These are phyloP conservation scores for Apiotrichum montevideense DNA, from an alignment of 1,284 basidiomycete genomes.

Conservation along the genomic window DNA sequence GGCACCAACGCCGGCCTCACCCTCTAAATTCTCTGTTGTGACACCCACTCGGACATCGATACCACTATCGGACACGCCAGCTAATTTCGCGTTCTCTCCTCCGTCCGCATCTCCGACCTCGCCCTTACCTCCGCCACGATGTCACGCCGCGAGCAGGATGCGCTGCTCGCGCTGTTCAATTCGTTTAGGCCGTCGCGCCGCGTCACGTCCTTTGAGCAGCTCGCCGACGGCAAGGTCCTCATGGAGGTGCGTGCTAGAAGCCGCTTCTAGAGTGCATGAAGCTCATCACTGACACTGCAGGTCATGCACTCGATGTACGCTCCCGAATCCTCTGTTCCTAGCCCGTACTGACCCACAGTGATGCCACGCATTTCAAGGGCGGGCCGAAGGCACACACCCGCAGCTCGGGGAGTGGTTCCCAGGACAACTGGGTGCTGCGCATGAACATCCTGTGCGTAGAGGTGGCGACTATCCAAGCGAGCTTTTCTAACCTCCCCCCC, in stretches of 20 bases:
- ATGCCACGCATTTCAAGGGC: conserved; percentile 35
- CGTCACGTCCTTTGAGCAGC: conserved; percentile 34
- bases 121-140: conserved; percentile 3
- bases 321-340: too few species aligned
- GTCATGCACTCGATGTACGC: conserved; percentile 18
- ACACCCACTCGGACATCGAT: not conserved
- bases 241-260: conserved; percentile 28
- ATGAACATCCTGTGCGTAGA: conserved; percentile 37
- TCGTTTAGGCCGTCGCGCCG: conserved; percentile 31
- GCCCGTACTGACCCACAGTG: conserved; percentile 7
- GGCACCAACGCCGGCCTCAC: not conserved
- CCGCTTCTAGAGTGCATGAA: too few species aligned
- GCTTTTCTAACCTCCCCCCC: not conserved
- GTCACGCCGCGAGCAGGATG: conserved; percentile 37
- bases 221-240: conserved; percentile 40
- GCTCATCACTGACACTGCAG: conserved; percentile 3
- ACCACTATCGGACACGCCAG: not conserved
- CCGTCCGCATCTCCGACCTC: too few species aligned
- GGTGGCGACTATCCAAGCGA: not conserved
- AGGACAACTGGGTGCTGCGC: conserved; percentile 42
- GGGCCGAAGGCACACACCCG: conserved; percentile 9
- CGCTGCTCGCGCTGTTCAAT: conserved; percentile 41
- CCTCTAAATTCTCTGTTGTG: not conserved
- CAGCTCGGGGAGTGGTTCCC: conserved; percentile 13
- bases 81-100: too few species aligned